phyloP scores from a whole-genome alignment of 768 basidiomycete genomes.

The Mycena leptocephala region DNA sequence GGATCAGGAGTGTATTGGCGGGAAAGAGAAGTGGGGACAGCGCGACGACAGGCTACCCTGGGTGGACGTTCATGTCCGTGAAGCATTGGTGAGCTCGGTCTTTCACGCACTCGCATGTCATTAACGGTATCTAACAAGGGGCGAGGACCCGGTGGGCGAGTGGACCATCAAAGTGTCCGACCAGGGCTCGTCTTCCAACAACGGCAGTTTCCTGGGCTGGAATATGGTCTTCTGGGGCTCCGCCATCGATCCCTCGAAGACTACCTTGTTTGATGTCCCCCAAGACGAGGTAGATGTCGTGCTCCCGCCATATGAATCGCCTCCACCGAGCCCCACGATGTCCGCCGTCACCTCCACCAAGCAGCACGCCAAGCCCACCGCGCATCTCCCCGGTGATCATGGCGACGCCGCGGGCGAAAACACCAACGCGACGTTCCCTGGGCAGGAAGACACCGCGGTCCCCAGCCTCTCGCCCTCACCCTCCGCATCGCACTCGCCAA shows the following conservation, averaged over 20 bases:
- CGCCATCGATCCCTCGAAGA: slow-evolving; percentile 79
- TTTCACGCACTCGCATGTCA: not conserved
- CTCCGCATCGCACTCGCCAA: slow-evolving; percentile 63
- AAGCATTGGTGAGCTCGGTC: slow-evolving; percentile 89
- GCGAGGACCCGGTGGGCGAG: slow-evolving; percentile 90
- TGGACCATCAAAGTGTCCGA: slow-evolving; percentile 95
- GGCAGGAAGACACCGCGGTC: slow-evolving; percentile 34
- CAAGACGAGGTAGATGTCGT: slow-evolving; percentile 65
- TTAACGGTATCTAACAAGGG: slow-evolving; percentile 70
- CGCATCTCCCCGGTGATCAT: slow-evolving; percentile 90
- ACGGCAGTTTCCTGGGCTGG: slow-evolving; percentile 90
- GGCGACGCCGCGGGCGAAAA: slow-evolving; percentile 87
- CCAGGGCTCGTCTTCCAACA: slow-evolving; percentile 68
- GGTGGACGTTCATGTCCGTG: slow-evolving; percentile 98
- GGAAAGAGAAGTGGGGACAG: slow-evolving; percentile 78
- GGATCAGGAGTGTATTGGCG: slow-evolving; percentile 89
- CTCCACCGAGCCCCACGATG: slow-evolving; percentile 52
- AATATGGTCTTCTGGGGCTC: slow-evolving; percentile 95
- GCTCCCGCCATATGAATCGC: slow-evolving; percentile 61
- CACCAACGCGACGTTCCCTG: slow-evolving; percentile 79
- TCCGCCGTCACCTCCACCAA: slow-evolving; percentile 65
- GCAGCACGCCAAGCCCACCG: slow-evolving; percentile 88
- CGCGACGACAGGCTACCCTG: slow-evolving; percentile 82
- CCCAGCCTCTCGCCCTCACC: slow-evolving; percentile 45
- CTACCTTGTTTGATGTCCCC: slow-evolving; percentile 75